Percentiles rank a stretch among this genome's conserved stretches.
Evolutionary conservation across 352 stramenopile species (phyloP).

Genomic region (Phytophthora citricola): DNA sequence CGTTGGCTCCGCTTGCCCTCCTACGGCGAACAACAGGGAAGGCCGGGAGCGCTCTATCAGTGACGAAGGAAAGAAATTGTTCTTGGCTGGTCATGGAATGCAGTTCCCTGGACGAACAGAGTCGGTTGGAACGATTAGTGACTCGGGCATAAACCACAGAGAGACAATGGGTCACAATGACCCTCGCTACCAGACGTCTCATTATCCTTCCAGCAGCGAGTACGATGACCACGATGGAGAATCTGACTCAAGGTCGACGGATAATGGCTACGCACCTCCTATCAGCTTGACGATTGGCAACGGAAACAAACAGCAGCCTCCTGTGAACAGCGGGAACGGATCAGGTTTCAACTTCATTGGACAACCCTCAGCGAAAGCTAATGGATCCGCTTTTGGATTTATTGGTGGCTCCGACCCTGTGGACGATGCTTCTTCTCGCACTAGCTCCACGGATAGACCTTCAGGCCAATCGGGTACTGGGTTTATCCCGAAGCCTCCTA

Average conservation of each 20-base stretch:
- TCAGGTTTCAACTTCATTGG: slow-evolving; percentile 47
- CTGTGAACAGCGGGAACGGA: slow-evolving; percentile 23
- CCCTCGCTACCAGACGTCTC: slow-evolving; percentile 47
- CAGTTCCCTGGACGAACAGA: slow-evolving; percentile 28
- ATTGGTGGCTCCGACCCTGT: slow-evolving; percentile 57
- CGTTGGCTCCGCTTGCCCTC: slow-evolving; percentile 56
- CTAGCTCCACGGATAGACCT: slow-evolving; percentile 51
- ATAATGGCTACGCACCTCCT: slow-evolving; percentile 59
- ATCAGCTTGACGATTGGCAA: slow-evolving; percentile 29
- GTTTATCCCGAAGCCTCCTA: slow-evolving; percentile 39
- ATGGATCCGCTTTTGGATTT: slow-evolving; percentile 82
- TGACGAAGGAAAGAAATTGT: slow-evolving; percentile 87
- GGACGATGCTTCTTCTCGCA: slow-evolving; percentile 54
- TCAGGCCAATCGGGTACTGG: slow-evolving; percentile 45
- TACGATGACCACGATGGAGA: slow-evolving; percentile 67
- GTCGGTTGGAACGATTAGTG: slow-evolving; percentile 40
- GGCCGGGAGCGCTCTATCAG: slow-evolving; percentile 78
- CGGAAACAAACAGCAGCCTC: slow-evolving; percentile 27
- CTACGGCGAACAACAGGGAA: slow-evolving; percentile 73
- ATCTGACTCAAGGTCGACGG: slow-evolving; percentile 51
- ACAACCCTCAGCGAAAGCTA: slow-evolving; percentile 21
- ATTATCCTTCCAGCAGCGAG: slow-evolving; percentile 60
- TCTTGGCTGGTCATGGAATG: slow-evolving; percentile 62
- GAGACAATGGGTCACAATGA: slow-evolving; percentile 45
- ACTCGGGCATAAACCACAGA: slow-evolving; percentile 32